Evolutionary conservation across 2,329 filamentous ascomycete species (phyloP).

Genomic region (Claviceps capensis): DNA sequence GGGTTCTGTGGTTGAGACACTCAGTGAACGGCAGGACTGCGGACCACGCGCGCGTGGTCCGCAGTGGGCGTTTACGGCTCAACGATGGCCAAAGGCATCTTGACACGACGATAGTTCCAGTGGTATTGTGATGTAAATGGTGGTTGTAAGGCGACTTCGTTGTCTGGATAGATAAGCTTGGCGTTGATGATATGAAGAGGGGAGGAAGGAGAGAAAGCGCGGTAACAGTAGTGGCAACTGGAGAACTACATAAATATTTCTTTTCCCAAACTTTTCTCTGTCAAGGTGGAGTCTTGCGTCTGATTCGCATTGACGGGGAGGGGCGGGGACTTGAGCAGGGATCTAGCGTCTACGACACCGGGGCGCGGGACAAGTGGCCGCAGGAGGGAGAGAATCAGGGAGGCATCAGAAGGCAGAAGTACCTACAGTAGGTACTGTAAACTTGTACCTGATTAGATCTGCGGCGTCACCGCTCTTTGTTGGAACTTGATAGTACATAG

Average conservation of each 20-base stretch:
- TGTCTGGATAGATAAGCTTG: slow-evolving; percentile 34
- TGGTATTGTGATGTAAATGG: slow-evolving; percentile 20
- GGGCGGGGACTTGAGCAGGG: neutral
- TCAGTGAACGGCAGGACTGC: slow-evolving; percentile 83
- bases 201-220: slow-evolving; percentile 12
- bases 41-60: slow-evolving; percentile 43
- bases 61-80: slow-evolving; percentile 87
- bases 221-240: slow-evolving; percentile 3
- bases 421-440: too few relatives aligned
- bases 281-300: slow-evolving; percentile 10
- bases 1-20: slow-evolving; percentile 30
- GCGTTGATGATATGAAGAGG: slow-evolving; percentile 17
- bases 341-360: slow-evolving; percentile 2
- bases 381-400: neutral
- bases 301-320: slow-evolving; percentile 8
- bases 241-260: slow-evolving; percentile 8
- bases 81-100: slow-evolving; percentile 65
- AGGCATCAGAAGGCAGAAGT: neutral
- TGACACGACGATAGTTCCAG: slow-evolving; percentile 56
- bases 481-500: neutral
- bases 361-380: neutral
- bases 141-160: slow-evolving; percentile 43
- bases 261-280: slow-evolving; percentile 10
- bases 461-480: slow-evolving; percentile 3
- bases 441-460: neutral